Conservation (phyloP, 495 filamentous ascomycete genomes). For the Neurospora sp. region DNA sequence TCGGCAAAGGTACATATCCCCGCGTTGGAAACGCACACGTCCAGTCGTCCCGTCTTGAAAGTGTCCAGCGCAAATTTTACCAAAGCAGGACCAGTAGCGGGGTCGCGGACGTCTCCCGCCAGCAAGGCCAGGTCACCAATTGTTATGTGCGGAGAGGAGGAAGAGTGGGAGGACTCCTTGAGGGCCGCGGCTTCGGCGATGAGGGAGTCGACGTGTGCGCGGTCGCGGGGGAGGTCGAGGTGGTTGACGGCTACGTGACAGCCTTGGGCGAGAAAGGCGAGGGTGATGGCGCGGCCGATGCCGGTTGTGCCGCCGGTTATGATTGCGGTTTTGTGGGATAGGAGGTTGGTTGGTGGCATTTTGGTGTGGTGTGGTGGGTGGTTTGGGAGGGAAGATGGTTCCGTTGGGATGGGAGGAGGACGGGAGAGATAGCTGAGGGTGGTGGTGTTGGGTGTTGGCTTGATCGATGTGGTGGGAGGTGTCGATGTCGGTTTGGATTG, state of each 20-base stretch:
- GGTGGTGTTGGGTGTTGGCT: background rate
- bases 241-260: slow-evolving; percentile 63
- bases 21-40: slow-evolving; percentile 82
- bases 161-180: background rate
- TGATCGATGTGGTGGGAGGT: background rate
- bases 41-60: slow-evolving; percentile 47
- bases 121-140: slow-evolving; percentile 44
- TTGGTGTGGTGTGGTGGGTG: background rate
- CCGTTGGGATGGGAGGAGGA: too few relatives aligned
- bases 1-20: slow-evolving; percentile 80
- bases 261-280: slow-evolving; percentile 61
- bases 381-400: too few relatives aligned
- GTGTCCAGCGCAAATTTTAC: slow-evolving; percentile 44
- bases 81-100: slow-evolving; percentile 48
- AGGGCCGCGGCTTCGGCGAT: slow-evolving; percentile 41
- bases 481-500: background rate
- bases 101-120: slow-evolving; percentile 55
- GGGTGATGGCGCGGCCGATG: slow-evolving; percentile 65
- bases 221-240: slow-evolving; percentile 46
- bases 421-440: too few relatives aligned
- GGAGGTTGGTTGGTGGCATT: slow-evolving; percentile 40
- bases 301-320: slow-evolving; percentile 70
- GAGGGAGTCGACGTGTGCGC: slow-evolving; percentile 43
- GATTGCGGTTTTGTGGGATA: slow-evolving; percentile 59
- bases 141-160: background rate